phyloP scores from a whole-genome alignment of 164 flowering plant species.

The Macadamia integrifolia region DNA sequence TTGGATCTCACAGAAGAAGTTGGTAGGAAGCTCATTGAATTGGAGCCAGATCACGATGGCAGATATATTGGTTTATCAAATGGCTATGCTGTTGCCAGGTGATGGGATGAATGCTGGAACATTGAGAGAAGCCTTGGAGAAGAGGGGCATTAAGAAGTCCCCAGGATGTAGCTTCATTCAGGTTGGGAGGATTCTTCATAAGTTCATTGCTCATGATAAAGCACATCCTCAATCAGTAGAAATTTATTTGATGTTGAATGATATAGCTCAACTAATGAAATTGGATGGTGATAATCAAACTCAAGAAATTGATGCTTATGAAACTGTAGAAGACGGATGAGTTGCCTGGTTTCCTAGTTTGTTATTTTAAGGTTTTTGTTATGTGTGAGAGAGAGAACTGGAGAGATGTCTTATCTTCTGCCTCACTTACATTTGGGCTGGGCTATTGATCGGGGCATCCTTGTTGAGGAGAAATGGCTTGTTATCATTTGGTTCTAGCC shows the following conservation, averaged over 20 bases:
- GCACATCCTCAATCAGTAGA: slow-evolving; percentile 17
- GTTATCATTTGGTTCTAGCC: slow-evolving; percentile 81
- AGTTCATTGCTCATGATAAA: slow-evolving; percentile 71
- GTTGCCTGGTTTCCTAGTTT: not conserved
- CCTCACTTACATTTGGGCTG: slow-evolving; percentile 82
- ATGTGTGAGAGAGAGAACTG: slow-evolving; percentile 16
- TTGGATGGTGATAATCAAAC: slow-evolving; percentile 6
- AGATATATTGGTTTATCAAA: slow-evolving; percentile 80
- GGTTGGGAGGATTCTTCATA: slow-evolving; percentile 47
- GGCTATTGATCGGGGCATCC: slow-evolving; percentile 87
- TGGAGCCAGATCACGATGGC: slow-evolving; percentile 85
- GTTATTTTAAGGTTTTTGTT: too few relatives aligned
- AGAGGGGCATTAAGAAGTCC: slow-evolving; percentile 70
- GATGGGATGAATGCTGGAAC: slow-evolving; percentile 69
- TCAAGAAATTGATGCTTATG: not conserved
- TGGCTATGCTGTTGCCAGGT: slow-evolving; percentile 50
- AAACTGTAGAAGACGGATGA: slow-evolving; percentile 3
- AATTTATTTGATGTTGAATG: slow-evolving; percentile 21
- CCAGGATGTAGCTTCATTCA: slow-evolving; percentile 75
- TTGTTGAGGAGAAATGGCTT: slow-evolving; percentile 89
- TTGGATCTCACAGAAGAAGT: slow-evolving; percentile 64
- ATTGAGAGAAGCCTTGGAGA: slow-evolving; percentile 72
- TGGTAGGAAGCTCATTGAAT: slow-evolving; percentile 65
- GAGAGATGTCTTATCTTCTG: slow-evolving; percentile 72
- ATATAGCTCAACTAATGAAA: slow-evolving; percentile 17